phyloP scores from a whole-genome alignment of 2,329 filamentous ascomycete genomes.

The Paracoccidioides lutzii region DNA sequence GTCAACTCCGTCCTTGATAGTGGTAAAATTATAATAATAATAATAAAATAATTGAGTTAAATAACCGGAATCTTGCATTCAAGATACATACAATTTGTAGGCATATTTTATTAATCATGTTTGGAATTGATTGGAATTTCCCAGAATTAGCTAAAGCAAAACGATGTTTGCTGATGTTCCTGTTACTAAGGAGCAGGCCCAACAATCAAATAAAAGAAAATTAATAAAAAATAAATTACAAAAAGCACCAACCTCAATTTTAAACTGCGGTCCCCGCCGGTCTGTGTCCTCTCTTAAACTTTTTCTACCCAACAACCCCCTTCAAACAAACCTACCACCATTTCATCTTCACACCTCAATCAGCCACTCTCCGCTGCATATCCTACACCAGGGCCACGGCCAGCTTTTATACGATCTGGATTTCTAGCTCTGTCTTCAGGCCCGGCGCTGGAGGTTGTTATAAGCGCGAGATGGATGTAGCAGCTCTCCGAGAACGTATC shows the following conservation, averaged over 20 bases:
- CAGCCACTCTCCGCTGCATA: background rate
- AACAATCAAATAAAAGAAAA: background rate
- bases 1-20: background rate
- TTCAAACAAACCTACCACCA: slow-evolving; percentile 3
- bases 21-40: background rate
- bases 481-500: slow-evolving; percentile 49
- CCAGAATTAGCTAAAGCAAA: no score
- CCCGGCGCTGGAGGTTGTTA: slow-evolving; percentile 22
- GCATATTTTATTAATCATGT: no score
- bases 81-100: no score
- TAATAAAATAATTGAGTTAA: background rate
- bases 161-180: no score
- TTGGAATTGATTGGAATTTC: no score
- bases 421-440: slow-evolving; percentile 12
- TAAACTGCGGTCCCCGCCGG: slow-evolving; percentile 7
- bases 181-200: no score
- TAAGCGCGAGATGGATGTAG: slow-evolving; percentile 44
- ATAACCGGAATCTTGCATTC: no score
- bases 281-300: slow-evolving; percentile 7
- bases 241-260: slow-evolving; percentile 2
- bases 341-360: slow-evolving; percentile 6
- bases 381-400: background rate
- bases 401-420: background rate
- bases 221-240: background rate
- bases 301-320: background rate